phyloP scores from a whole-genome alignment of 306 rosid genomes.

The Cucumis melo region DNA sequence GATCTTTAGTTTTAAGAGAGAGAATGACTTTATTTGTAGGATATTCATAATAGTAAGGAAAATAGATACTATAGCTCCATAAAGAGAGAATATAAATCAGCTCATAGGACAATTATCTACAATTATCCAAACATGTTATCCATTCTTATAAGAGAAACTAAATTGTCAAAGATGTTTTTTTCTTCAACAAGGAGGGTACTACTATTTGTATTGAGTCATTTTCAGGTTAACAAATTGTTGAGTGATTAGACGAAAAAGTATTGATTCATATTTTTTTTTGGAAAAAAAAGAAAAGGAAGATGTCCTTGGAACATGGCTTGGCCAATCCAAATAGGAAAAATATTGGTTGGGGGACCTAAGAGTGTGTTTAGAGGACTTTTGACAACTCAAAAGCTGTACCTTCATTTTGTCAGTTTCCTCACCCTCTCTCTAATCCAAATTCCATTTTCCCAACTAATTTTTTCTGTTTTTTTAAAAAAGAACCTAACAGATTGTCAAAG shows the following conservation, averaged over 20 bases:
- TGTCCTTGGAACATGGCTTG: not conserved
- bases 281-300: not conserved
- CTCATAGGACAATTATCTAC: not conserved
- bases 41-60: not conserved
- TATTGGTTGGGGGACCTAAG: not conserved
- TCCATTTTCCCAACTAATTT: not conserved
- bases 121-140: not conserved
- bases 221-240: not conserved
- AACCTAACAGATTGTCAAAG: constrained; percentile 2
- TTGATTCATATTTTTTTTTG: not conserved
- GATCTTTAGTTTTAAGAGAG: not conserved
- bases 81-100: not conserved
- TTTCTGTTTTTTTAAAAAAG: not conserved
- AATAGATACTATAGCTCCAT: not conserved
- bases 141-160: too few species aligned
- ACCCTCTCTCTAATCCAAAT: not conserved
- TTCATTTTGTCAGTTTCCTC: not conserved
- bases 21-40: not conserved
- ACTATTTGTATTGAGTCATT: not conserved
- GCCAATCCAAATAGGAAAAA: not conserved
- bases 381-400: constrained; percentile 5
- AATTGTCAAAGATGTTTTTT: too few species aligned
- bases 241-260: not conserved
- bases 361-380: not conserved
- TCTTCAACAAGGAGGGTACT: not conserved